These are phyloP conservation scores for Dothideomycetidae sp. DNA, from an alignment of 2,329 filamentous ascomycete species.

Conservation along the genomic window DNA sequence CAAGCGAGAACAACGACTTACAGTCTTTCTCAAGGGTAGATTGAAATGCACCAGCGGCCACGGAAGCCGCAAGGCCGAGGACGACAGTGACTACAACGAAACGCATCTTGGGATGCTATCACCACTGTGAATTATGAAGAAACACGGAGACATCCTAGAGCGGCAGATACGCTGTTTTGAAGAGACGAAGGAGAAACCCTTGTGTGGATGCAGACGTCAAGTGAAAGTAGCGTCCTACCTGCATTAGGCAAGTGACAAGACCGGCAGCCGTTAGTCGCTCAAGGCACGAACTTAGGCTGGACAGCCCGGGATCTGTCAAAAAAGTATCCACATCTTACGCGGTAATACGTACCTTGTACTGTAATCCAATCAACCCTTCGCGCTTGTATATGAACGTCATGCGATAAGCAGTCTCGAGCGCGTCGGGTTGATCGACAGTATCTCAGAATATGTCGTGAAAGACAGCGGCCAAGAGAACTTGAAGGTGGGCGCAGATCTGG, in stretches of 20 bases:
- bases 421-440: too few relatives aligned
- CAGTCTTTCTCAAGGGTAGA: neutral
- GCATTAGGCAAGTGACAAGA: neutral
- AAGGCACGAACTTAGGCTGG: neutral
- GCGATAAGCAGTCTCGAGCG: too few relatives aligned
- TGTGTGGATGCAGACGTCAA: neutral
- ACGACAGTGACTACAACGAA: slow-evolving; percentile 5
- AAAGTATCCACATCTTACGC: slow-evolving; percentile 5
- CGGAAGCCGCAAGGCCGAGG: slow-evolving; percentile 6
- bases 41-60: slow-evolving; percentile 2
- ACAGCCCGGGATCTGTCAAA: neutral
- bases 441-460: too few relatives aligned
- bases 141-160: too few relatives aligned
- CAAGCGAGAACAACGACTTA: neutral
- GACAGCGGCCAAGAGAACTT: too few relatives aligned
- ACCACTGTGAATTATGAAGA: too few relatives aligned
- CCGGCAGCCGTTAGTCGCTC: neutral
- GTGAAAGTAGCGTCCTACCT: neutral
- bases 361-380: too few relatives aligned
- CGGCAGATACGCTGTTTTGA: too few relatives aligned
- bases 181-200: neutral
- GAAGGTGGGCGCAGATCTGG: too few relatives aligned
- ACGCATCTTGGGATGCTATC: slow-evolving; percentile 9
- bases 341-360: too few relatives aligned
- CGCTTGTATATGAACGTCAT: too few relatives aligned